Evolutionary conservation across 495 filamentous ascomycete species (phyloP), one percentile per base, ranked within the genome.

Genomic region (Xylaria cubensis): DNA sequence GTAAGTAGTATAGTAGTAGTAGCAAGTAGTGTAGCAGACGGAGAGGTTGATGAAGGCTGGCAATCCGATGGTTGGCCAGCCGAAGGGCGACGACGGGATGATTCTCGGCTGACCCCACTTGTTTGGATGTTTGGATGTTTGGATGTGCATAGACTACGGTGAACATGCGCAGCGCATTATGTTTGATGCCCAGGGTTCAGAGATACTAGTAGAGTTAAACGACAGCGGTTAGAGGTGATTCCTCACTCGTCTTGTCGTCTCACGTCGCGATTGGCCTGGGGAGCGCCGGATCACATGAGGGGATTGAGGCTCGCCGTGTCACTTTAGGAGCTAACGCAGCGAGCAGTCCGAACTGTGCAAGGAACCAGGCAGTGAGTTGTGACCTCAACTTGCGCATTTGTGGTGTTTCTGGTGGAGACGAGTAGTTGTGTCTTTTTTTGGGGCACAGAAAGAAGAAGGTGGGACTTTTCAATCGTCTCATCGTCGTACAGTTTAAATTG

Each of bases 221-320:
- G 24, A 36, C 29, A 48, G 69, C 69, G 12, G 32, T 34, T 17
- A 36, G 48, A 56, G 58, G 12, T 64, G 26, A 26, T 64, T 41
- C 58, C 44, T 71, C 50, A 36, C 69, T 36, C 50, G 4, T 12
- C 29, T 72, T 1, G 4, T 12, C 29, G 66, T 1, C 39, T 7
- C 51, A 59, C 24, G 59, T 48, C 15, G 61, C 63, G 34, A 59
- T 72, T 72, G 70, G 70, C 53, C 41, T 72, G 62, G 13, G n/a
- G 62, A 21, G 70, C 48, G 24, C 51, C 53, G 62, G 50, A 56
- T 67, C 70, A 72, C 53, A 67, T 41, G 53, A 42, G 51, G 48
- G 26, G 32, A 46, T 65, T 71, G 69, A 72, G 62, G 70, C 70
- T 67, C 59, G 36, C 63, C 34, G 62, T 61, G 48, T 56, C 51